Base-by-base conservation (phyloP, 306 rosid genomes). In the Cicer bijugum region DNA sequence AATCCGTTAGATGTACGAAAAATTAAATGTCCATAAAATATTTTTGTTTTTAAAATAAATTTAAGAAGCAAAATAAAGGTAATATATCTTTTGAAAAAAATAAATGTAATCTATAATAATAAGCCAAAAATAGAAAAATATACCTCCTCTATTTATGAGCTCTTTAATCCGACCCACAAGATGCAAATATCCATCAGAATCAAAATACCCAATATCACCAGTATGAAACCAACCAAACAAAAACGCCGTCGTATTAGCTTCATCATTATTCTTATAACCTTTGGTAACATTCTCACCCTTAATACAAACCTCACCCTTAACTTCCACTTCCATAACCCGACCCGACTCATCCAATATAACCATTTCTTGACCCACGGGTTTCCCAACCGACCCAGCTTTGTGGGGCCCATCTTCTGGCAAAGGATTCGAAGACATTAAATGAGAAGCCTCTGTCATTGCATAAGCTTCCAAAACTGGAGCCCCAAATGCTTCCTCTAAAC, bases 91-190 rank as follows among this genome's bases (percentile, higher is more conserved):
- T 4, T 28, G 3, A 28, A 28, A 28, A 3, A 28, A 23, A 1
- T 23, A 23, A 28, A 28, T 9, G 6, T 58, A 23, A 61, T 59
- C 6, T 5, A 59, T 59, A 38, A 17, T 17, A 9, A 47, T 33
- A 16, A 70, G 6, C 16, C 5, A 71, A 46, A 35, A 35, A 50
- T 45, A 60, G 3, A 50, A 1, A 9, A 19, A 59, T 11, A 69
- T 87, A 93, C 98, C 98, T 91, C 98, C 98, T 6, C 97, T 92
- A 68, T 94, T 94, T 0, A 94, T 89, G 62, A 94, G 95, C 63
- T 94, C 98, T 84, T 94, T 94, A 69, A 94, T 94, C 78, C 98
- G 89, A 67, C 98, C 98, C 38, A 94, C 97, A 12, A 94, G 95
- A 64, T 88, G 90, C 87, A 94, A 91, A 50, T 91, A 91, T 42